phyloP scores from a whole-genome alignment of 345 rosid species.

The Rhizophora mangle region DNA sequence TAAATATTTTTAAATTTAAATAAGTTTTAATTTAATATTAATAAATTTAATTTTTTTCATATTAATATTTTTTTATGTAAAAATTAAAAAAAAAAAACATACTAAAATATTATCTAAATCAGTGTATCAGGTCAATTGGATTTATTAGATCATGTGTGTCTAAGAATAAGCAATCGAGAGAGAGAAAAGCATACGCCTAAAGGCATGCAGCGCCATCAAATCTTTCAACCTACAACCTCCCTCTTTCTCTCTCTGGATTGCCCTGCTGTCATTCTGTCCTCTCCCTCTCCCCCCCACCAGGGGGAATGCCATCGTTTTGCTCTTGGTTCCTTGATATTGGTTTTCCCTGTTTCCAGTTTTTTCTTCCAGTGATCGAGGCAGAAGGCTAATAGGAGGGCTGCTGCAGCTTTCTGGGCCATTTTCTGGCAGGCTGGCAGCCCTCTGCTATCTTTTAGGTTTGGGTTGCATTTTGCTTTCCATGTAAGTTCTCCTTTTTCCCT shows the following conservation, averaged over 20 bases:
- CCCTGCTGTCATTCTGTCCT: neutral
- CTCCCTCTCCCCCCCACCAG: too few relatives aligned
- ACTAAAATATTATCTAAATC: too few relatives aligned
- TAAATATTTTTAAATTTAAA: too few relatives aligned
- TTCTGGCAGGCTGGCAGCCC: neutral
- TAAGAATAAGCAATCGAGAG: too few relatives aligned
- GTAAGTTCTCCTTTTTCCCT: neutral
- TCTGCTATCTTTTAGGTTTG: neutral
- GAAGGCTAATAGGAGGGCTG: neutral
- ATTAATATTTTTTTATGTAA: too few relatives aligned
- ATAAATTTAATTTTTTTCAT: too few relatives aligned
- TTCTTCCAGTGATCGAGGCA: neutral
- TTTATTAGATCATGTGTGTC: too few relatives aligned
- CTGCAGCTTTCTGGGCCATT: neutral
- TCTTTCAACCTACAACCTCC: neutral
- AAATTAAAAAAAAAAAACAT: too few relatives aligned
- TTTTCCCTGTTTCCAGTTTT: neutral
- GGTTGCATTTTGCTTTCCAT: neutral
- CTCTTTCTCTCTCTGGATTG: neutral
- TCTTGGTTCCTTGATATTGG: too few relatives aligned
- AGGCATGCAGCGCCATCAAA: neutral
- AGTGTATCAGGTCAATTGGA: too few relatives aligned
- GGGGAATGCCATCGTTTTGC: too few relatives aligned
- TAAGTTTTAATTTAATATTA: too few relatives aligned
- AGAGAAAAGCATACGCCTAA: neutral